Conservation (phyloP, 1,284 basidiomycete species). For the Pyrrhoderma noxium region DNA sequence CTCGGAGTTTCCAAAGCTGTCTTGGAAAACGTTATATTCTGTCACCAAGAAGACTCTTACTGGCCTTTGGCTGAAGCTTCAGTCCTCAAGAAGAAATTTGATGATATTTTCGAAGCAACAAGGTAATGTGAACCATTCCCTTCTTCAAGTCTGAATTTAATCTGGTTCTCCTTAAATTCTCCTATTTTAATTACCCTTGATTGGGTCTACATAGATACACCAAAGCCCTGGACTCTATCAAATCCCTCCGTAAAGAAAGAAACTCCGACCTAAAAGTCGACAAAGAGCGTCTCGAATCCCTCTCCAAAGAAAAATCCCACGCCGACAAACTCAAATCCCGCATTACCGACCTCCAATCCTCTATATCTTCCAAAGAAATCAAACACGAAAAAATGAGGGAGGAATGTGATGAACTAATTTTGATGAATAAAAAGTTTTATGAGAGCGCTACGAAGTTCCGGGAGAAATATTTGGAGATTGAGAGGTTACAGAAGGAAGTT, state of each 20-base stretch:
- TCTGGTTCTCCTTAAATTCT: neutral
- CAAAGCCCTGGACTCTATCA: constrained; percentile 94
- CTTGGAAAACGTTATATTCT: constrained; percentile 98
- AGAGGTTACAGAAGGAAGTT: constrained; percentile 55
- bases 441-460: constrained; percentile 81
- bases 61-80: constrained; percentile 95
- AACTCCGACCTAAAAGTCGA: constrained; percentile 89
- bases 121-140: constrained; percentile 48
- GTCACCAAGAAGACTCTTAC: constrained; percentile 98
- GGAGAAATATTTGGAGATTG: constrained; percentile 68
- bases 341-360: constrained; percentile 56
- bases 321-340: constrained; percentile 74
- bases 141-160: too few species aligned
- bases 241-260: constrained; percentile 83
- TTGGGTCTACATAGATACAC: constrained; percentile 63
- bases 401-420: constrained; percentile 59
- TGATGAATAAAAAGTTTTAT: constrained; percentile 76
- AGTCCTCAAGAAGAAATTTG: constrained; percentile 95
- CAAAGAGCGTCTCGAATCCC: constrained; percentile 77
- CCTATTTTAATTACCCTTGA: neutral
- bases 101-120: constrained; percentile 99
- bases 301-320: constrained; percentile 80
- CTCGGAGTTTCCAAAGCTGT: constrained; percentile 97
- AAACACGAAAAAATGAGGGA: constrained; percentile 67
- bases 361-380: constrained; percentile 66